phyloP scores from a whole-genome alignment of 2,329 filamentous ascomycete species.

The Aspergillus ochraceus region DNA sequence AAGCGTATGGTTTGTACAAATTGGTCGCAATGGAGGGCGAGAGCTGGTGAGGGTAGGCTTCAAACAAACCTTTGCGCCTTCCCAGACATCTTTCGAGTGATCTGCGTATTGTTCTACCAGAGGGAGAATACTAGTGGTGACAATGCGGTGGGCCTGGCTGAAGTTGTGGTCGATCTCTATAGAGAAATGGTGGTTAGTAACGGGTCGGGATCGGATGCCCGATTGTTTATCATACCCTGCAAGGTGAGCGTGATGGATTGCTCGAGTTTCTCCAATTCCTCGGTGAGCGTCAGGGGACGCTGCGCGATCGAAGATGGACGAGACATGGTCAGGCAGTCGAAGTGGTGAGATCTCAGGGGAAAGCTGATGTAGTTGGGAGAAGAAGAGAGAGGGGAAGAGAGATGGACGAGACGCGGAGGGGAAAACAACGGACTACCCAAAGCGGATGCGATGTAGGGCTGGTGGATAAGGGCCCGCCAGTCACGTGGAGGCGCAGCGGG shows the following conservation, averaged over 20 bases:
- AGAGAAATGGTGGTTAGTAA: conserved; percentile 10
- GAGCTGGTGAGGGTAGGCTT: not conserved
- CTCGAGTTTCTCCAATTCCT: conserved; percentile 93
- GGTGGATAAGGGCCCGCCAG: conserved; percentile 30
- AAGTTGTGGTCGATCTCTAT: conserved; percentile 99
- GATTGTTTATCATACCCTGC: conserved; percentile 62
- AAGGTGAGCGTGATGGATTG: conserved; percentile 95
- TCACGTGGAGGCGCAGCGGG: conserved; percentile 33
- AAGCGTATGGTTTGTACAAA: too few relatives aligned
- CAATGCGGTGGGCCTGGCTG: conserved; percentile 92
- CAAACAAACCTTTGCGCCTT: conserved; percentile 78
- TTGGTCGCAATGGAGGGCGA: too few relatives aligned
- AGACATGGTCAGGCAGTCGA: conserved; percentile 44
- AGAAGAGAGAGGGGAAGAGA: not conserved
- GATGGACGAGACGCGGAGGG: conserved; percentile 23
- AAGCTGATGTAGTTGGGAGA: not conserved
- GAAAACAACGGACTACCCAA: conserved; percentile 29
- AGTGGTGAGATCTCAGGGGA: not conserved
- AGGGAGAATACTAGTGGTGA: conserved; percentile 88
- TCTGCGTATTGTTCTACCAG: conserved; percentile 94
- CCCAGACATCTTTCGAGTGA: conserved; percentile 92
- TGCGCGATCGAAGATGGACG: conserved; percentile 49
- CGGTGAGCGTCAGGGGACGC: conserved; percentile 74
- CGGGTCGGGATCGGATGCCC: conserved; percentile 7
- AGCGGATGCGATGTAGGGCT: conserved; percentile 33